These are phyloP conservation scores for Agarophyton chilense DNA, from an alignment of 23 red algal genomes.

Conservation along the genomic window DNA sequence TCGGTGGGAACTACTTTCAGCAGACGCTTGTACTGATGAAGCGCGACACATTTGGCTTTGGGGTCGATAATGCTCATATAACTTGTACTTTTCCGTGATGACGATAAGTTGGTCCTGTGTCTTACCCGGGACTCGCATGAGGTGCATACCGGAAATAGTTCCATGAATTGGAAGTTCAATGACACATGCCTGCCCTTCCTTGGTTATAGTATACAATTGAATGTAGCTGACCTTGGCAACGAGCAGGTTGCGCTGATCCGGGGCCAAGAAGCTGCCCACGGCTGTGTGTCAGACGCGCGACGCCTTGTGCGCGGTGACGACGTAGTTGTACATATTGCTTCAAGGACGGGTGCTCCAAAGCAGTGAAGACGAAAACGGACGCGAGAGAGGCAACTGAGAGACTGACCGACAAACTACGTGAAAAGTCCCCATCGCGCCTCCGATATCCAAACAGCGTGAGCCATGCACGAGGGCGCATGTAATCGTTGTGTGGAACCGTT, in stretches of 20 bases:
- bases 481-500: too few relatives aligned
- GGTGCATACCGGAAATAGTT: conserved; percentile 66
- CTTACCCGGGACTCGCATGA: conserved; percentile 47
- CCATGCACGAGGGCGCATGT: too few relatives aligned
- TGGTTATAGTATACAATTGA: conserved; percentile 76
- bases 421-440: too few relatives aligned
- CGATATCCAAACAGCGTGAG: too few relatives aligned
- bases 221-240: conserved; percentile 82
- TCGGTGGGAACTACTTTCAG: conserved; percentile 88
- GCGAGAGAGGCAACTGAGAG: not conserved
- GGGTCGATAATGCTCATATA: conserved; percentile 90
- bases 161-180: conserved; percentile 89
- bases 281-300: conserved; percentile 82
- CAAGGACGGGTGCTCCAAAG: not conserved
- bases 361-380: not conserved
- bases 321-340: conserved; percentile 81
- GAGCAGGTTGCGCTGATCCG: conserved; percentile 71
- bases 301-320: conserved; percentile 93
- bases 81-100: conserved; percentile 83
- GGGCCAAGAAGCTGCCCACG: conserved; percentile 83
- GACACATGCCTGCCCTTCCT: conserved; percentile 70
- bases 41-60: conserved; percentile 66
- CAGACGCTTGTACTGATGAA: conserved; percentile 85
- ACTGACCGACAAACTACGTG: too few relatives aligned
- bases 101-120: conserved; percentile 85